phyloP scores from a whole-genome alignment of 1,284 basidiomycete species.

The Entoloma clypeatum region DNA sequence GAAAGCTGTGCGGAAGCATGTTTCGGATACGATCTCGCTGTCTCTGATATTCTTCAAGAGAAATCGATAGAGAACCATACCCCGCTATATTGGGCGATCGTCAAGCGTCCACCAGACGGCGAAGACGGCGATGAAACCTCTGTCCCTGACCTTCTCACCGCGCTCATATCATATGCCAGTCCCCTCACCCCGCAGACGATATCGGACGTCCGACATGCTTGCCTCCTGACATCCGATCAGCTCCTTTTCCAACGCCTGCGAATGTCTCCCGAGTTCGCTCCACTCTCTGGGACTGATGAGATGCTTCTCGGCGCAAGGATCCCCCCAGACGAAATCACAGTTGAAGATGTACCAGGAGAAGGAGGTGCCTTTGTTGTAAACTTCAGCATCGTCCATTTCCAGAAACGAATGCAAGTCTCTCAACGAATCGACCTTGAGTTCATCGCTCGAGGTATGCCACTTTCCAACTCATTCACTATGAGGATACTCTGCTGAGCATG shows the following conservation, averaged over 20 bases:
- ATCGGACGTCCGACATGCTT: slow-evolving; percentile 60
- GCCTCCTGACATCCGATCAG: slow-evolving; percentile 60
- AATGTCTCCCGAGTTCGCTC: slow-evolving; percentile 43
- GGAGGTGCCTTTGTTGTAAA: slow-evolving; percentile 52
- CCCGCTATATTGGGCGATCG: slow-evolving; percentile 66
- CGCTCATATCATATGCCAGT: slow-evolving; percentile 49
- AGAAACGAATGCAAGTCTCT: slow-evolving; percentile 66
- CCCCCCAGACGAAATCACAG: slow-evolving; percentile 49
- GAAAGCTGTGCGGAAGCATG: slow-evolving; percentile 38
- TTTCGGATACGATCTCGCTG: slow-evolving; percentile 25
- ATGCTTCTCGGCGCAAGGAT: slow-evolving; percentile 52
- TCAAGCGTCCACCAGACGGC: slow-evolving; percentile 45
- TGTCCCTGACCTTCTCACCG: slow-evolving; percentile 44
- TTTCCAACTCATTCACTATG: slow-evolving; percentile 1
- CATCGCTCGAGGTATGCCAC: slow-evolving; percentile 57
- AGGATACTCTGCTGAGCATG: neutral
- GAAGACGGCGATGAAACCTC: slow-evolving; percentile 30
- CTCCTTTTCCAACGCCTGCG: slow-evolving; percentile 58
- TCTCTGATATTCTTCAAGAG: slow-evolving; percentile 53
- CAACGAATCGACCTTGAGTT: slow-evolving; percentile 55
- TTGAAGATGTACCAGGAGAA: slow-evolving; percentile 45
- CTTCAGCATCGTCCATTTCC: slow-evolving; percentile 57
- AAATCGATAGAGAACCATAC: slow-evolving; percentile 59
- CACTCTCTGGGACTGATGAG: slow-evolving; percentile 50
- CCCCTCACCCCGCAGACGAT: slow-evolving; percentile 48